Conservation (phyloP, 495 filamentous ascomycete genomes). For the Xeromyces bisporus region DNA sequence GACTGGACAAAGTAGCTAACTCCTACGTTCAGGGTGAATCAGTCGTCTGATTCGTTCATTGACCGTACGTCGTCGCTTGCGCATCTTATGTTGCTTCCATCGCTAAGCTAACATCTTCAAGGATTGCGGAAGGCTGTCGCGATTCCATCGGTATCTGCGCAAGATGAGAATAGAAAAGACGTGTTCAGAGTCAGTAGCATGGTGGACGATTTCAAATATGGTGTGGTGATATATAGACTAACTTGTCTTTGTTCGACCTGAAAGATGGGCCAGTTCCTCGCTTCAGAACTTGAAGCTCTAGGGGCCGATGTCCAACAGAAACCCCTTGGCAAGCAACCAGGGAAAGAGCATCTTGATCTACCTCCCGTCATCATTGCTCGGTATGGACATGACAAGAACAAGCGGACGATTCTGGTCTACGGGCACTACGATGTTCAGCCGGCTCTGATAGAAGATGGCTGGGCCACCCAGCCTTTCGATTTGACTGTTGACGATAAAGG, state of each 20-base stretch:
- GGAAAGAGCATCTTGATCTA: constrained; percentile 73
- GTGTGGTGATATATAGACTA: no score
- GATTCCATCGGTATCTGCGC: constrained; percentile 88
- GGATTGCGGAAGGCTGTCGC: constrained; percentile 77
- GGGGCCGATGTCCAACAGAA: constrained; percentile 77
- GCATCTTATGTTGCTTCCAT: neutral
- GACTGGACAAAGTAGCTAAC: constrained; percentile 2
- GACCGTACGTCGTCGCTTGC: constrained; percentile 40
- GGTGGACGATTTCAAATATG: neutral
- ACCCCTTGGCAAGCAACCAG: constrained; percentile 74
- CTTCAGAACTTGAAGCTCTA: constrained; percentile 59
- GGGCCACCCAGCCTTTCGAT: constrained; percentile 89
- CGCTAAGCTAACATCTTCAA: constrained; percentile 8
- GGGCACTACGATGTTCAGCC: constrained; percentile 99
- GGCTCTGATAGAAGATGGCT: constrained; percentile 81
- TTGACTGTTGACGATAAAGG: constrained; percentile 76
- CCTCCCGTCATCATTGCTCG: constrained; percentile 84
- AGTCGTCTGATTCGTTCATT: constrained; percentile 66
- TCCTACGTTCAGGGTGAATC: constrained; percentile 47
- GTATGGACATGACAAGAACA: constrained; percentile 78
- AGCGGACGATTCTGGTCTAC: constrained; percentile 90
- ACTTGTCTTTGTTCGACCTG: neutral
- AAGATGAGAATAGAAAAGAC: constrained; percentile 71
- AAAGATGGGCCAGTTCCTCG: constrained; percentile 86
- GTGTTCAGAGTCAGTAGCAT: constrained; percentile 47